These are phyloP conservation scores for Mrakia blollopis DNA, from an alignment of 768 basidiomycete species.

Conservation along the genomic window DNA sequence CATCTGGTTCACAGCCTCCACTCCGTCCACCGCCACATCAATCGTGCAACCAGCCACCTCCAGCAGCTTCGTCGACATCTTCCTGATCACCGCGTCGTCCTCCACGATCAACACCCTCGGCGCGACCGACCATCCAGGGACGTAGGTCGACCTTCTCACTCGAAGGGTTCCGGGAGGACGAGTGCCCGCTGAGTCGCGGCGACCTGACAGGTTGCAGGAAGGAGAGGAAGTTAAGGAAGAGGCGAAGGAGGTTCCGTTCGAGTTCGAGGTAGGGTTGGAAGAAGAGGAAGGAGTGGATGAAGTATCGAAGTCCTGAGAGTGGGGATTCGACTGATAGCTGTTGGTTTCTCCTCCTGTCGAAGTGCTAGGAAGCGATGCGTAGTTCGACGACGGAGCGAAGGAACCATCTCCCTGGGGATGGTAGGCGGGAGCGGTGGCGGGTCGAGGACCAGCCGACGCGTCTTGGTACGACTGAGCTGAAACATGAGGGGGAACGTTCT, in stretches of 20 bases:
- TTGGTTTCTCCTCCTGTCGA: too few species aligned
- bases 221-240: background rate
- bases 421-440: background rate
- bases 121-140: constrained; percentile 45
- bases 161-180: constrained; percentile 22
- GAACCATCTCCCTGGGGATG: background rate
- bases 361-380: background rate
- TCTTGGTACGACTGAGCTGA: background rate
- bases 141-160: constrained; percentile 33
- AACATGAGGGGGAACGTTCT: background rate
- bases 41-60: constrained; percentile 92
- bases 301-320: background rate
- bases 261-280: background rate
- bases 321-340: background rate
- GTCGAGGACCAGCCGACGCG: background rate
- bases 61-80: constrained; percentile 83
- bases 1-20: constrained; percentile 91
- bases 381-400: background rate
- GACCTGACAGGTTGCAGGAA: background rate
- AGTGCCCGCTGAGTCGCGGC: background rate
- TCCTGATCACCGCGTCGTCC: constrained; percentile 86
- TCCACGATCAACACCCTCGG: constrained; percentile 89
- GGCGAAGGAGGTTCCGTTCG: background rate
- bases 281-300: background rate
- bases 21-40: constrained; percentile 89